Evolutionary conservation across 768 basidiomycete species (phyloP), one percentile per base, ranked within the genome.

Genomic region (Tricholoma sp.): DNA sequence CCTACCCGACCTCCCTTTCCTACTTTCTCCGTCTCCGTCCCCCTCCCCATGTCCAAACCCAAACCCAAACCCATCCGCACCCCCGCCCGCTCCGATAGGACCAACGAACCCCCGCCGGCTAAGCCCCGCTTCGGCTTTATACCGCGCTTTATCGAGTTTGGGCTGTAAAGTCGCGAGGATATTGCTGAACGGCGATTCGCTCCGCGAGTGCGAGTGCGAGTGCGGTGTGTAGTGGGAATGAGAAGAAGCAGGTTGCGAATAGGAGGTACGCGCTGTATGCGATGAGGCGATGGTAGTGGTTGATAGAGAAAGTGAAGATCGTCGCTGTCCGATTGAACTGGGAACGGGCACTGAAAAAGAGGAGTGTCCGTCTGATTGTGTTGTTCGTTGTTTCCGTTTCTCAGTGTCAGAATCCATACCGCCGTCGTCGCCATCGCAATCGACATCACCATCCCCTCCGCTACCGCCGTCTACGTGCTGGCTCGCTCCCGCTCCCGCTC

Each of bases 41-140:
- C 60, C 32, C 34, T 52, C 19, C 43, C 34, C 46, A 57, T 54
- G 54, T 9, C 41, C 39, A 12, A 6, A 19, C 8, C 41, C 19
- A 24, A 1, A 5, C 4, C 45, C 45, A 24, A 11, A 4, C 10
- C 1, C 45, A 22, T 49, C 21, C 16, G 45, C 41, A 32, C 45
- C 41, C 50, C 43, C 54, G 43, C 43, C 60, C 32, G 60, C 57
- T 18, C 55, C 24, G 11, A 41, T 31, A 2, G 14, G 49, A 39
- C 70, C 67, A 34, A 86, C 79, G 61, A 79, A 88, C 39, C 86
- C 87, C 4, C 85, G 74, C 62, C 73, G 73, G 58, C 76, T 83
- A 31, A 89, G 62, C 16, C 85, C 86, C 18, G 86, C 87, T 67
- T 88, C 86, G 0, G 85, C 86, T 69, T 88, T 88, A 69, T 81